A percentile compares a stretch with the other conserved stretches of the same genome.
Evolutionary conservation across 805 yeast genomes (phyloP).

Genomic region (Komagataella phaffii): DNA sequence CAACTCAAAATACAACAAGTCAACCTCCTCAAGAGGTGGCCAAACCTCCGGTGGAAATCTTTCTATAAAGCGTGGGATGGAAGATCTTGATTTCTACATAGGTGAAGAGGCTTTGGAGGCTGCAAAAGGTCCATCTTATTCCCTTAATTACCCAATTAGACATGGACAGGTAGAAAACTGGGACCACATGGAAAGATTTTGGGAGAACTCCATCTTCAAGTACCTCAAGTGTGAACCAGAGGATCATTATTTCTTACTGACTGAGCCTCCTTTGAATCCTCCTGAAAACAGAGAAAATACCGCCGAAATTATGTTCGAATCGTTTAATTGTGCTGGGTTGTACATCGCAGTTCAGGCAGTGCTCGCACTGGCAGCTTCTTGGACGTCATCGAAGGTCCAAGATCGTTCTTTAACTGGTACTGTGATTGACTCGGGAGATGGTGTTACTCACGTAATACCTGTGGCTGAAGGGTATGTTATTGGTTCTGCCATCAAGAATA

Average conservation of each 20-base stretch:
- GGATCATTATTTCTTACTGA: slow-evolving; percentile 88
- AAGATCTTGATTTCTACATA: slow-evolving; percentile 85
- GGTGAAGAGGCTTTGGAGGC: slow-evolving; percentile 93
- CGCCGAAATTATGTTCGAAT: slow-evolving; percentile 98
- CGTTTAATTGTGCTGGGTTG: slow-evolving; percentile 96
- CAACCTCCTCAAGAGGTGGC: slow-evolving; percentile 21
- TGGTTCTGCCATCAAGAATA: slow-evolving; percentile 93
- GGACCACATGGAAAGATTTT: slow-evolving; percentile 99
- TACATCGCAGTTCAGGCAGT: slow-evolving; percentile 99
- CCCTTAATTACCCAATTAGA: slow-evolving; percentile 81
- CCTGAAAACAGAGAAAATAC: slow-evolving; percentile 98
- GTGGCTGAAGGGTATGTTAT: slow-evolving; percentile 99
- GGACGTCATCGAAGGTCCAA: slow-evolving; percentile 93
- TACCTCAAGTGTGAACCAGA: slow-evolving; percentile 97
- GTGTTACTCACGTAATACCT: slow-evolving; percentile 98
- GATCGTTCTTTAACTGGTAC: slow-evolving; percentile 97
- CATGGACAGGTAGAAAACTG: slow-evolving; percentile 98
- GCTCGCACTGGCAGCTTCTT: slow-evolving; percentile 93
- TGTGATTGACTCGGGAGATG: slow-evolving; percentile 96
- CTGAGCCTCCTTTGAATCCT: slow-evolving; percentile 99
- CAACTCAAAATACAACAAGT: slow-evolving; percentile 22
- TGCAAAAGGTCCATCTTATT: slow-evolving; percentile 82
- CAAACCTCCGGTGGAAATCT: slow-evolving; percentile 24
- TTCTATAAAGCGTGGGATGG: slow-evolving; percentile 74
- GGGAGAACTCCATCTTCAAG: slow-evolving; percentile 96